These are phyloP conservation scores for Didymella segeticola DNA, from an alignment of 2,329 filamentous ascomycete species.

Conservation along the genomic window DNA sequence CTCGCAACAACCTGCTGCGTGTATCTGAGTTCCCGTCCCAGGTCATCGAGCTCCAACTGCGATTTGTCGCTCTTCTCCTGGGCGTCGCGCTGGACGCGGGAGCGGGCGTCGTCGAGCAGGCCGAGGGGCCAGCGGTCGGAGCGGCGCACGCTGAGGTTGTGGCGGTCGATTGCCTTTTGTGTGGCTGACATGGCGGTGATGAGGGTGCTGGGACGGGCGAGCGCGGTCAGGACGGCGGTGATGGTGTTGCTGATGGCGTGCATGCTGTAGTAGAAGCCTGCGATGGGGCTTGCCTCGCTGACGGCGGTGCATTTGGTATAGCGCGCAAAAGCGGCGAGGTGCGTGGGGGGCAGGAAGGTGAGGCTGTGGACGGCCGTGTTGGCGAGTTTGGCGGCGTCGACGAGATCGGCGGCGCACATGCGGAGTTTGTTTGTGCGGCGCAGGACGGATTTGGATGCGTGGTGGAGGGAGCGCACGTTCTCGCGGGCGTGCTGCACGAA, in stretches of 20 bases:
- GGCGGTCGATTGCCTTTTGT: constrained; percentile 78
- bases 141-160: constrained; percentile 74
- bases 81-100: constrained; percentile 81
- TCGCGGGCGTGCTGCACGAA: constrained; percentile 92
- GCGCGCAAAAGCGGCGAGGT: constrained; percentile 74
- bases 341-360: constrained; percentile 70
- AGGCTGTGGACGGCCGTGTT: constrained; percentile 62
- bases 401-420: constrained; percentile 70
- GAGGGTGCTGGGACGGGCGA: constrained; percentile 79
- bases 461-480: constrained; percentile 83
- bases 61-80: constrained; percentile 78
- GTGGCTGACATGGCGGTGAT: constrained; percentile 77
- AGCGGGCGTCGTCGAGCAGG: constrained; percentile 85
- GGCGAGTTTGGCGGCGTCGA: constrained; percentile 66
- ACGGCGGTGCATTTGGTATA: constrained; percentile 72
- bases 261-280: constrained; percentile 76
- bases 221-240: constrained; percentile 77
- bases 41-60: constrained; percentile 71
- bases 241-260: constrained; percentile 84
- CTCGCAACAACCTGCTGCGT: constrained; percentile 92
- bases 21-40: constrained; percentile 85
- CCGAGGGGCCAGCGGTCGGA: constrained; percentile 81
- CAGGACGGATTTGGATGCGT: constrained; percentile 81
- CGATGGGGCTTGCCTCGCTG: constrained; percentile 75
- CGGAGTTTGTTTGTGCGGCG: constrained; percentile 78